Evolutionary conservation across 1,139 yeast genomes (phyloP), one percentile per base, ranked within the genome.

Genomic region (Debaryomycetaceae sp.): DNA sequence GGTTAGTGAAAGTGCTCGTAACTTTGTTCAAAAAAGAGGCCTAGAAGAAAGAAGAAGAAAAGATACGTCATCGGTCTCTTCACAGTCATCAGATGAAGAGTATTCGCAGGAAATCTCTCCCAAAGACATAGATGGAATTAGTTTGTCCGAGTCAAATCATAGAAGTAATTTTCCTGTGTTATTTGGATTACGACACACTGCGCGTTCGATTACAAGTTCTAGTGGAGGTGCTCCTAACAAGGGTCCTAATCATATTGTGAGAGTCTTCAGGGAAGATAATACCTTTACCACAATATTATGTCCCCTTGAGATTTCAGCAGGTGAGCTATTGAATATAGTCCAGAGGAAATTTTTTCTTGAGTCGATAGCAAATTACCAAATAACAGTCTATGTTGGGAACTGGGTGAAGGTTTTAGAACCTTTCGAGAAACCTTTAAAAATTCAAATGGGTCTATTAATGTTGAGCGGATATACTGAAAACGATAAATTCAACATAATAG

Each of bases 221-320:
- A 48, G 46, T 6, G 61, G 55, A 20, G 39, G 55, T 8, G 23
- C 49, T 51, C 35, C 43, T 46, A 27, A 48, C 49, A n/a, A 65
- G 60, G 69, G 68, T 6, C 71, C 74, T 38, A 76, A 71, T 42
- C 77, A 76, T 58, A 79, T 80, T 48, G 72, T 88, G 37, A 79
- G 95, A 50, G 82, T 88, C 2, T 87, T 85, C 63, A 78, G 85
- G 46, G 86, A 81, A 45, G 95, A 88, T 58, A 87, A 87, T 52
- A 86, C 95, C 0, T 88, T 88, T 59, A 83, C 93, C 1, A 88
- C 96, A 0, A 72, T 88, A 6, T 76, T 87, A 24, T 84, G 89
- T 56, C 81, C 95, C 0, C 66, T 83, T 40, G 88, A 85, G 46
- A 85, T 91, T 2, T 81, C 95, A 0, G 89, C 91, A 0, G 75